A percentile compares a stretch with the other conserved stretches of the same genome.
phyloP scores from a whole-genome alignment of 1,284 basidiomycete species.

The Naganishia albida region DNA sequence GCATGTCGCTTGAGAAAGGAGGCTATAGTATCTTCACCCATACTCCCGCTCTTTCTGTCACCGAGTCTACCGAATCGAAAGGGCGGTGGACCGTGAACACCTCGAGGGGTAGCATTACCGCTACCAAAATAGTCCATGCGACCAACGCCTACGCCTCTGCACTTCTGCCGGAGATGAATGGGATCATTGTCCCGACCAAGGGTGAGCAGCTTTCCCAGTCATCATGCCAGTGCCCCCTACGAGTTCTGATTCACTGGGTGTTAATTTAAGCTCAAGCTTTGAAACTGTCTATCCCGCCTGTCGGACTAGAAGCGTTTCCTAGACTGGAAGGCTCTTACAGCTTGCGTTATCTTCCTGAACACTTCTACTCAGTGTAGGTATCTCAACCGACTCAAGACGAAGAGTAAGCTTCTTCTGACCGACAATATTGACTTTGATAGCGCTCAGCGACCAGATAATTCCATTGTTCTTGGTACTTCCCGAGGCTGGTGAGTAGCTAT shows the following conservation, averaged over 20 bases:
- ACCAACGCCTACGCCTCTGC: conserved; percentile 43
- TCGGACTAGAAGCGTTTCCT: conserved; percentile 34
- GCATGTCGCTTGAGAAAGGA: conserved; percentile 31
- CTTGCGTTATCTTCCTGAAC: conserved; percentile 39
- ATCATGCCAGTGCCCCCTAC: too few species aligned
- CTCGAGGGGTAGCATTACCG: conserved; percentile 38
- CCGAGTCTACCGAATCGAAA: conserved; percentile 17
- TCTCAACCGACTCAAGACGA: not conserved
- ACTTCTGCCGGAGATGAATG: conserved; percentile 39
- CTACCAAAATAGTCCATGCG: conserved; percentile 39
- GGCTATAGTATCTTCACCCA: conserved; percentile 40
- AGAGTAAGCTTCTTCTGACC: not conserved
- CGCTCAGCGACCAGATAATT: conserved; percentile 41
- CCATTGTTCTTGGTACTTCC: conserved; percentile 42
- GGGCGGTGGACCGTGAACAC: conserved; percentile 40
- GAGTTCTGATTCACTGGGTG: too few species aligned
- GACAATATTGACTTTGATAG: conserved; percentile 15
- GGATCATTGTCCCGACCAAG: conserved; percentile 39
- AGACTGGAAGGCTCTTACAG: conserved; percentile 41
- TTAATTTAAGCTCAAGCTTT: conserved; percentile 41
- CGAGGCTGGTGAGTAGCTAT: conserved; percentile 38
- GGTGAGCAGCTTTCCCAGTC: conserved; percentile 26
- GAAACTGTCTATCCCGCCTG: conserved; percentile 39
- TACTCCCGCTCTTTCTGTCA: conserved; percentile 38
- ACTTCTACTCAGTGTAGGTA: conserved; percentile 47